Conservation (phyloP, 805 yeast species). For the Candida vartiovaarae region DNA sequence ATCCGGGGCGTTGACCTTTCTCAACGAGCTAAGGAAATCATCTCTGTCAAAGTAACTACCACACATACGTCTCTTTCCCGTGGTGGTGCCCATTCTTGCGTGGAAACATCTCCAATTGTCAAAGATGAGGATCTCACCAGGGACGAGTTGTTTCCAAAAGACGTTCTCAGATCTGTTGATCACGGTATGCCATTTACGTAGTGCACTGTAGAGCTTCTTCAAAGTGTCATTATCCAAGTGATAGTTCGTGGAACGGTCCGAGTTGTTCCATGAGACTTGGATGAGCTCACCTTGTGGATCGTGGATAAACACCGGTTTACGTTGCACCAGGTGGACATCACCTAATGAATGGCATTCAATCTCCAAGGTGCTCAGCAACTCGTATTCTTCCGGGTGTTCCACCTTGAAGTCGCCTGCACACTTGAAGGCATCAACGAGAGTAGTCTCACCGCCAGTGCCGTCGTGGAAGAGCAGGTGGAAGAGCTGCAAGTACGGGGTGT, state of each 20-base stretch:
- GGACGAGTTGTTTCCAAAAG: slow-evolving; percentile 45
- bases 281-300: slow-evolving; percentile 43
- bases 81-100: slow-evolving; percentile 52
- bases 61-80: slow-evolving; percentile 64
- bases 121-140: slow-evolving; percentile 61
- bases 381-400: slow-evolving; percentile 43
- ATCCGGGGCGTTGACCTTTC: slow-evolving; percentile 42
- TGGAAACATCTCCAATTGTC: slow-evolving; percentile 73
- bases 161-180: slow-evolving; percentile 45
- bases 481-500: slow-evolving; percentile 64
- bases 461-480: slow-evolving; percentile 61
- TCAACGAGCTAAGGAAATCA: slow-evolving; percentile 46
- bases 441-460: slow-evolving; percentile 61
- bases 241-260: slow-evolving; percentile 53
- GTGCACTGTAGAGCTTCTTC: slow-evolving; percentile 47
- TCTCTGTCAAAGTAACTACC: slow-evolving; percentile 68
- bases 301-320: slow-evolving; percentile 55
- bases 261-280: slow-evolving; percentile 67
- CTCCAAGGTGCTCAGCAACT: slow-evolving; percentile 39
- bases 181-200: slow-evolving; percentile 48
- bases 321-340: slow-evolving; percentile 58
- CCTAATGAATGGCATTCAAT: slow-evolving; percentile 75
- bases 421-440: slow-evolving; percentile 59
- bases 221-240: slow-evolving; percentile 36
- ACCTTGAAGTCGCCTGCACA: slow-evolving; percentile 45